phyloP scores from a whole-genome alignment of 345 rosid species.

The Salix koriyanagi region DNA sequence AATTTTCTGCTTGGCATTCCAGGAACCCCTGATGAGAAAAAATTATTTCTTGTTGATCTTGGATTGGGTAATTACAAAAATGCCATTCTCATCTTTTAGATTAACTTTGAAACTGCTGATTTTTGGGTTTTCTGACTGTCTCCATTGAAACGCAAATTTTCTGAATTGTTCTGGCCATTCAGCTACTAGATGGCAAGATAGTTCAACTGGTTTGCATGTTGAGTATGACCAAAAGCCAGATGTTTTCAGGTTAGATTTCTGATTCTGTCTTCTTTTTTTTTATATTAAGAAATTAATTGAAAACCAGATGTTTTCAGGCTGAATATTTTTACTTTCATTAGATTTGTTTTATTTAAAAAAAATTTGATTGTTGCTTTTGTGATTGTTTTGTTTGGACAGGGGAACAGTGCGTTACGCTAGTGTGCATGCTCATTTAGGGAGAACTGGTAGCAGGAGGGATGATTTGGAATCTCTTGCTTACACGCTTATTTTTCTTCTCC shows the following conservation, averaged over 20 bases:
- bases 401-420: constrained; percentile 96
- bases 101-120: not conserved
- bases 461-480: constrained; percentile 96
- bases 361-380: not conserved
- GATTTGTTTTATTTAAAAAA: not conserved
- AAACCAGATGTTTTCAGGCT: too few relatives aligned
- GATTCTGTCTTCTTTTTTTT: not conserved
- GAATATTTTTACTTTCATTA: not conserved
- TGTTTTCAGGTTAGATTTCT: constrained; percentile 60
- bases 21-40: constrained; percentile 38
- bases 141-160: not conserved
- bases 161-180: constrained; percentile 20
- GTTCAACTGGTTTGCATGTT: constrained; percentile 74
- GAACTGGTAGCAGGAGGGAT: constrained; percentile 88
- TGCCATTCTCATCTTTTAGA: not conserved
- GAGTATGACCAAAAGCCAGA: constrained; percentile 96
- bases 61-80: constrained; percentile 14
- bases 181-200: constrained; percentile 94
- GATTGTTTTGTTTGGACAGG: constrained; percentile 31
- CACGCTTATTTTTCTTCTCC: constrained; percentile 82
- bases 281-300: not conserved
- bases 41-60: constrained; percentile 44
- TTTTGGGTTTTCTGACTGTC: not conserved
- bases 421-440: constrained; percentile 94
- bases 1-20: constrained; percentile 42